These are phyloP conservation scores for Axilococcus clingmanii DNA, from an alignment of 139 green algal genomes.

Conservation along the genomic window DNA sequence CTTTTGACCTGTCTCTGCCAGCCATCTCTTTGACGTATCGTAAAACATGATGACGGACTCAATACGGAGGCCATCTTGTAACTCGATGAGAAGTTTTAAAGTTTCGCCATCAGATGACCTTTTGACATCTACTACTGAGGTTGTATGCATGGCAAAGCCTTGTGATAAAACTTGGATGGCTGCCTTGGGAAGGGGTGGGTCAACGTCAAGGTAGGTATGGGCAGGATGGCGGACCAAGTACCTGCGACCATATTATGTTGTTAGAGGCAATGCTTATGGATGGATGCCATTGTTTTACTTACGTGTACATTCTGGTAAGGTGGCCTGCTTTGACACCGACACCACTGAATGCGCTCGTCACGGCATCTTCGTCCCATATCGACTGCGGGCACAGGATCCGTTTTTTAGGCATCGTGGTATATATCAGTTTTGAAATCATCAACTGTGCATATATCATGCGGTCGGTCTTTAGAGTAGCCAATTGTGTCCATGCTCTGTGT, in stretches of 20 bases:
- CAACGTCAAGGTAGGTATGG: constrained; percentile 33
- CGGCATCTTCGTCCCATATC: constrained; percentile 42
- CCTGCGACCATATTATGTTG: constrained; percentile 18
- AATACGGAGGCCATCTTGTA: constrained; percentile 86
- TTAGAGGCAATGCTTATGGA: background rate
- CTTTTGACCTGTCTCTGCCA: background rate
- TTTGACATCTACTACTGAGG: constrained; percentile 33
- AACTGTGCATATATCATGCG: too few species aligned
- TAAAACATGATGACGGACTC: constrained; percentile 89
- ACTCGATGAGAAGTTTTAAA: constrained; percentile 76
- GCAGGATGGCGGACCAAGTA: constrained; percentile 51
- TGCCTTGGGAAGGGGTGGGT: constrained; percentile 62
- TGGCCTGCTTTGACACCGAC: constrained; percentile 48
- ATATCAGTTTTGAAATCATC: background rate
- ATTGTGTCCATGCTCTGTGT: too few species aligned
- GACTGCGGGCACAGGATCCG: constrained; percentile 24
- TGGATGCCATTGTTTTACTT: background rate
- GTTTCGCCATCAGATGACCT: constrained; percentile 55
- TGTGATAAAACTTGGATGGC: constrained; percentile 37
- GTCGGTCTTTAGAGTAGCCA: too few species aligned
- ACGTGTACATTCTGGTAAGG: constrained; percentile 49
- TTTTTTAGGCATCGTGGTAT: constrained; percentile 27
- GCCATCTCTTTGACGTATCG: constrained; percentile 36
- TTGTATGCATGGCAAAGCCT: constrained; percentile 46
- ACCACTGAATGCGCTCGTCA: constrained; percentile 41